Conservation (phyloP, 805 yeast species). For the Scheffersomyces amazonensis region DNA sequence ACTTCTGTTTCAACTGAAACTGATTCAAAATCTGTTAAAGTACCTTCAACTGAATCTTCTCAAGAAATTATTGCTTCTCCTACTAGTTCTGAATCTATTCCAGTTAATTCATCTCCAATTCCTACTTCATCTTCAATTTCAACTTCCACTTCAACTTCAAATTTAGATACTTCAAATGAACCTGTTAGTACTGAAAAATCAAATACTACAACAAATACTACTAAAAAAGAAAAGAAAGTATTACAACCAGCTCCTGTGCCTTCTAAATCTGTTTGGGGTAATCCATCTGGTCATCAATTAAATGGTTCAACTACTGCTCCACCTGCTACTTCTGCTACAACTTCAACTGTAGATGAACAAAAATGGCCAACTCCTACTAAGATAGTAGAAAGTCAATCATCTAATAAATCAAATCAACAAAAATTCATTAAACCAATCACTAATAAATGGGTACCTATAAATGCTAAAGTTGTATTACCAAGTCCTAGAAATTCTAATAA, state of each 20-base stretch:
- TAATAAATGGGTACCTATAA: conserved; percentile 45
- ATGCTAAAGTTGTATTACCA: conserved; percentile 40
- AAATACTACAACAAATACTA: conserved; percentile 2
- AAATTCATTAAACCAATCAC: conserved; percentile 41
- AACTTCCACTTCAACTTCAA: conserved; percentile 6
- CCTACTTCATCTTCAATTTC: conserved; percentile 6
- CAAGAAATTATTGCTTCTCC: conserved; percentile 3
- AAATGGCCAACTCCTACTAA: conserved; percentile 46
- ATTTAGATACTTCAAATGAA: conserved; percentile 2
- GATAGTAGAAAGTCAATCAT: conserved; percentile 12
- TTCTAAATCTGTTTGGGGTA: conserved; percentile 41
- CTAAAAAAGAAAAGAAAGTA: conserved; percentile 25
- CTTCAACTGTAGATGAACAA: conserved; percentile 33
- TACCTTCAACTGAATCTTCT: conserved; percentile 1
- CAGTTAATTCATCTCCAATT: not conserved
- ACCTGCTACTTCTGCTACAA: conserved; percentile 5
- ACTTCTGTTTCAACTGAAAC: conserved; percentile 4
- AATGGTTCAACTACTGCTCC: conserved; percentile 2
- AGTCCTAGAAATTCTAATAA: conserved; percentile 21
- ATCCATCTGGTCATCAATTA: conserved; percentile 13
- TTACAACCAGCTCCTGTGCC: conserved; percentile 49
- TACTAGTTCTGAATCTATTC: not conserved
- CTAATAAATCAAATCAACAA: conserved; percentile 15
- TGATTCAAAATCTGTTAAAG: not conserved
- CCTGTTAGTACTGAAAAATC: conserved; percentile 6